A percentile compares a stretch with the other conserved stretches of the same genome.
Conservation (phyloP, 768 basidiomycete genomes). For the Butyriboletus loyo region DNA sequence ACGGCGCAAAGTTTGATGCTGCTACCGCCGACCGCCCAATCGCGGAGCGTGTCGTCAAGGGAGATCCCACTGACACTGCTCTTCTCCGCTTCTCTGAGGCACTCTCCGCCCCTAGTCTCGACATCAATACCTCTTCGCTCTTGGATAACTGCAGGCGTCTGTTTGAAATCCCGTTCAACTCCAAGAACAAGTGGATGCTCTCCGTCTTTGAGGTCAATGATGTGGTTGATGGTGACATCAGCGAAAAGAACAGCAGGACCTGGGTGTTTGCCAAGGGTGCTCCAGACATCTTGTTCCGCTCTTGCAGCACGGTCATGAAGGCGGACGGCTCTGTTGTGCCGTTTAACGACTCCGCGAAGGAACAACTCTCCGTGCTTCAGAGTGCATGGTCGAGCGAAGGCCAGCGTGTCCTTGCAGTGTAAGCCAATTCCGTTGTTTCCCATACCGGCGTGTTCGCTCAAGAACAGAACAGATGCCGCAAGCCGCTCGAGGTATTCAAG, state of each 20-base stretch:
- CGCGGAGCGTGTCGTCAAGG: constrained; percentile 36
- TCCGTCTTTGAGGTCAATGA: constrained; percentile 34
- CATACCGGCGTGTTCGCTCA: background rate
- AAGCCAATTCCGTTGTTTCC: background rate
- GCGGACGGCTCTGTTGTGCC: constrained; percentile 34
- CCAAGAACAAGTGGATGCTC: constrained; percentile 59
- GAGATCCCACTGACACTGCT: constrained; percentile 54
- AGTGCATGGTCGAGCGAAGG: constrained; percentile 46
- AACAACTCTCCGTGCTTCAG: constrained; percentile 28
- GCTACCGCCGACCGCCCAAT: constrained; percentile 23
- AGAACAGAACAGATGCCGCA: constrained; percentile 25
- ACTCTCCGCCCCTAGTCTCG: constrained; percentile 22
- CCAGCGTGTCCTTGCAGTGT: constrained; percentile 52
- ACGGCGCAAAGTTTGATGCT: constrained; percentile 50
- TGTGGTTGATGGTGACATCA: constrained; percentile 6
- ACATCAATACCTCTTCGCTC: constrained; percentile 23
- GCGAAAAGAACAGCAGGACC: constrained; percentile 6
- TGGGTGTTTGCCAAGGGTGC: constrained; percentile 57
- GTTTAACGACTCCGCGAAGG: constrained; percentile 22
- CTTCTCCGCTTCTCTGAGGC: constrained; percentile 47
- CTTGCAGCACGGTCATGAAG: constrained; percentile 35
- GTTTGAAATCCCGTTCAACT: constrained; percentile 45
- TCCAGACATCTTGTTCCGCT: constrained; percentile 49
- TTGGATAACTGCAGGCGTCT: constrained; percentile 22
- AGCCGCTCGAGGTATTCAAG: constrained; percentile 27